Percentiles rank a stretch among this genome's conserved stretches.
Conservation (phyloP, 352 stramenopile genomes). For the Detonula confervacea region DNA sequence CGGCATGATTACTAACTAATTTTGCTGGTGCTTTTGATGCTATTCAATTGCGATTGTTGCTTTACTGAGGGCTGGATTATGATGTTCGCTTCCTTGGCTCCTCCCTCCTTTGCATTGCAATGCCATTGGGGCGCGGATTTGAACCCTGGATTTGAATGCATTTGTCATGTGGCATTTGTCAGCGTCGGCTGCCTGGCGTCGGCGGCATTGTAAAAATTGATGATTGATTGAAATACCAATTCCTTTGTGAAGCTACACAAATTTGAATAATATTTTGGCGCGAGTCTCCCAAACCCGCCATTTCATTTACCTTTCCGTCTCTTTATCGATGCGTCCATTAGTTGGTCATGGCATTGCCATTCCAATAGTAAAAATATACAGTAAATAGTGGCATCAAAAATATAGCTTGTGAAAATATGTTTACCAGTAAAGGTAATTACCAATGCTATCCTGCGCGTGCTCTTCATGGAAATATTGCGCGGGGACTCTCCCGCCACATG, state of each 20-base stretch:
- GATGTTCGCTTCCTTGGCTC: neutral
- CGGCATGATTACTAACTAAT: constrained; percentile 19
- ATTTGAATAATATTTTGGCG: neutral
- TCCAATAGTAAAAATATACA: neutral
- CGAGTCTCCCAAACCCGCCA: constrained; percentile 5
- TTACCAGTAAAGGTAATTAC: neutral
- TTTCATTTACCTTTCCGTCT: neutral
- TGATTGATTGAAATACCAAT: neutral
- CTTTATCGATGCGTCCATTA: neutral
- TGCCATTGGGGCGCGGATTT: no score
- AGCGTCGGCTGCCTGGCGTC: no score
- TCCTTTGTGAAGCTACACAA: no score
- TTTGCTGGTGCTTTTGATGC: neutral
- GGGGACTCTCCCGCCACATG: no score
- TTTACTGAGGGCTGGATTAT: no score
- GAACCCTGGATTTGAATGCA: no score
- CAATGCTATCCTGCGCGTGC: neutral
- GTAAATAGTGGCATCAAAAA: neutral
- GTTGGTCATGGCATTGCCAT: neutral
- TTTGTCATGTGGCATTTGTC: no score
- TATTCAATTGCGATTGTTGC: neutral
- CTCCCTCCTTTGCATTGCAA: no score
- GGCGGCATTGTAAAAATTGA: no score
- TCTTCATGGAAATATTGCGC: no score
- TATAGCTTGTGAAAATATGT: neutral